Conservation (phyloP, 192 early-diverging fungal genomes). For the Linnemannia exigua region DNA sequence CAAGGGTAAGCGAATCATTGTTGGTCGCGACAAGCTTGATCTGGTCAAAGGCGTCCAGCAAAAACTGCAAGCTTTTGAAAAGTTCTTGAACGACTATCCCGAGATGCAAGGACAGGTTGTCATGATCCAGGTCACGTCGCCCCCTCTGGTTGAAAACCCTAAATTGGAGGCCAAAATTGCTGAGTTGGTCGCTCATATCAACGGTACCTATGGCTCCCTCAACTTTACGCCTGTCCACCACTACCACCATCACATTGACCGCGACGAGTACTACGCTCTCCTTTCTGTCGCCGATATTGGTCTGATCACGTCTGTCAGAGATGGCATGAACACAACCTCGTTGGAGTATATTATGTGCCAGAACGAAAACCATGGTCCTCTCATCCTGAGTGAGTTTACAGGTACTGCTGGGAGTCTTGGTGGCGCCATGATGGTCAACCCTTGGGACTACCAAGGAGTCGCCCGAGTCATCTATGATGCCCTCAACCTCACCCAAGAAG, state of each 20-base stretch:
- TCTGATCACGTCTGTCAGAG: constrained; percentile 91
- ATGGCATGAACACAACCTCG: constrained; percentile 98
- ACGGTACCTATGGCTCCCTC: constrained; percentile 94
- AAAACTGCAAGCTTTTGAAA: constrained; percentile 96
- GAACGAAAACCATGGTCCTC: constrained; percentile 84
- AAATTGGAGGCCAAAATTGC: constrained; percentile 88
- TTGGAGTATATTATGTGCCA: constrained; percentile 97
- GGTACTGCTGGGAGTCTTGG: constrained; percentile 90
- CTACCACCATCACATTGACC: constrained; percentile 92
- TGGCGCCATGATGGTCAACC: constrained; percentile 88
- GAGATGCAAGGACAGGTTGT: constrained; percentile 90
- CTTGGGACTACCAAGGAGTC: constrained; percentile 89
- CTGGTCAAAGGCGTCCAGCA: constrained; percentile 94
- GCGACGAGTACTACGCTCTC: constrained; percentile 96
- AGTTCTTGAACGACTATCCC: constrained; percentile 90
- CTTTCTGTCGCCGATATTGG: constrained; percentile 94
- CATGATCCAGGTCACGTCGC: constrained; percentile 96
- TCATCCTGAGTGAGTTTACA: constrained; percentile 97
- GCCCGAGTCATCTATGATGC: constrained; percentile 83
- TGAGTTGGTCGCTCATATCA: constrained; percentile 94
- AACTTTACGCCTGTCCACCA: constrained; percentile 96
- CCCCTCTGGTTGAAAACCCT: constrained; percentile 77
- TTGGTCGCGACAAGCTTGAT: constrained; percentile 97
- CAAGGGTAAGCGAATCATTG: constrained; percentile 91
- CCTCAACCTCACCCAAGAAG: constrained; percentile 73